Evolutionary conservation across 2,329 filamentous ascomycete genomes (phyloP).

Genomic region (Talaromyces marneffei): DNA sequence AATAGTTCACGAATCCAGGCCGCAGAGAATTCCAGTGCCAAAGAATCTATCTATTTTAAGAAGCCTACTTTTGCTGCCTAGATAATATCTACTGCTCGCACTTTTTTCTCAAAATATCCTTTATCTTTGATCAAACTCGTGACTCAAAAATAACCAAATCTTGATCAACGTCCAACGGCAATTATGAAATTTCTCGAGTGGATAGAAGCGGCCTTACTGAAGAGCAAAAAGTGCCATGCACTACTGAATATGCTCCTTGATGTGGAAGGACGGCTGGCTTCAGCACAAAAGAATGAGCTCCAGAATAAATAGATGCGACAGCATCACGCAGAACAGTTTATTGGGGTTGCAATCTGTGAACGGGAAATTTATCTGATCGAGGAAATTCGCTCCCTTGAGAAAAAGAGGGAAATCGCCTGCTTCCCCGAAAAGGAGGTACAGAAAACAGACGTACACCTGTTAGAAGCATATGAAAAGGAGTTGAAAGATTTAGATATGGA

Average conservation of each 20-base stretch:
- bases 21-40: no score
- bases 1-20: no score
- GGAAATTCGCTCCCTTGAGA: conserved; percentile 3
- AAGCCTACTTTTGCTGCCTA: no score
- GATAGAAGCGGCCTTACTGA: neutral
- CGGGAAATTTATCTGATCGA: conserved; percentile 9
- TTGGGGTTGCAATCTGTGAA: conserved; percentile 2
- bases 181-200: conserved; percentile 6
- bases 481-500: conserved; percentile 4
- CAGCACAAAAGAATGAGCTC: neutral
- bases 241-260: neutral
- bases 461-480: neutral
- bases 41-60: no score
- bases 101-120: no score
- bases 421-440: neutral
- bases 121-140: neutral
- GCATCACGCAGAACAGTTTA: neutral
- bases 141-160: neutral
- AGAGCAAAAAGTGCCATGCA: neutral
- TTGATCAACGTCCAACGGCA: neutral
- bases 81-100: no score
- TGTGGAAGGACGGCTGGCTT: neutral
- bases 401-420: neutral
- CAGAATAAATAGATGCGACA: neutral
- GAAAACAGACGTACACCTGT: neutral